phyloP scores from a whole-genome alignment of 2,329 filamentous ascomycete genomes.

The Phaeoacremonium minimum region DNA sequence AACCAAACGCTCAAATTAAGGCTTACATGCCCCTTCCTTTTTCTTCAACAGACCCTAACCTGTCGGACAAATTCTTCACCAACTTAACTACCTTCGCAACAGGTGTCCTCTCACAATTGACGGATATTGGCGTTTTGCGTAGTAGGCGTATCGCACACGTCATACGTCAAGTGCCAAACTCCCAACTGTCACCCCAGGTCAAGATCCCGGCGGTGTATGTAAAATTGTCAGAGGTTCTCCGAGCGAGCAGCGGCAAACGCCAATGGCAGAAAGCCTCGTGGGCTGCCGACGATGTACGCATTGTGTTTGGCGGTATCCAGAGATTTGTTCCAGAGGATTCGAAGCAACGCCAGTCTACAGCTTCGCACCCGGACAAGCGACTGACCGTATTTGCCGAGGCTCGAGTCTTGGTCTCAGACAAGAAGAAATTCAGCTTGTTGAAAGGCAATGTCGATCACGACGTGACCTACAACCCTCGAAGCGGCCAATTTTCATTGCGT shows the following conservation, averaged over 20 bases:
- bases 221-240: conserved; percentile 40
- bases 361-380: conserved; percentile 2
- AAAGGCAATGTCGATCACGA: conserved; percentile 53
- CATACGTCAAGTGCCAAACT: conserved; percentile 24
- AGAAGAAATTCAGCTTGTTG: conserved; percentile 50
- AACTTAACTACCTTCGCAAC: conserved; percentile 45
- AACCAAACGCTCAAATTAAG: conserved; percentile 27
- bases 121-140: conserved; percentile 44
- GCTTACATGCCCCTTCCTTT: conserved; percentile 8
- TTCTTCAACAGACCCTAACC: conserved; percentile 25
- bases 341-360: conserved; percentile 10
- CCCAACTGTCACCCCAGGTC: conserved; percentile 35
- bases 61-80: conserved; percentile 47
- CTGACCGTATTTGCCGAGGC: conserved; percentile 45
- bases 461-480: conserved; percentile 54
- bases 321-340: too few relatives aligned
- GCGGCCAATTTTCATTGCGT: conserved; percentile 60
- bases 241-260: conserved; percentile 11
- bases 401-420: conserved; percentile 48
- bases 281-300: conserved; percentile 55
- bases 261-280: conserved; percentile 35
- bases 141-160: conserved; percentile 35
- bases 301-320: conserved; percentile 50
- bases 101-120: conserved; percentile 45
- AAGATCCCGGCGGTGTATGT: conserved; percentile 44